A percentile compares a stretch with the other conserved stretches of the same genome.
These are phyloP conservation scores for Venturia oleaginea DNA, from an alignment of 2,329 filamentous ascomycete species.

Conservation along the genomic window DNA sequence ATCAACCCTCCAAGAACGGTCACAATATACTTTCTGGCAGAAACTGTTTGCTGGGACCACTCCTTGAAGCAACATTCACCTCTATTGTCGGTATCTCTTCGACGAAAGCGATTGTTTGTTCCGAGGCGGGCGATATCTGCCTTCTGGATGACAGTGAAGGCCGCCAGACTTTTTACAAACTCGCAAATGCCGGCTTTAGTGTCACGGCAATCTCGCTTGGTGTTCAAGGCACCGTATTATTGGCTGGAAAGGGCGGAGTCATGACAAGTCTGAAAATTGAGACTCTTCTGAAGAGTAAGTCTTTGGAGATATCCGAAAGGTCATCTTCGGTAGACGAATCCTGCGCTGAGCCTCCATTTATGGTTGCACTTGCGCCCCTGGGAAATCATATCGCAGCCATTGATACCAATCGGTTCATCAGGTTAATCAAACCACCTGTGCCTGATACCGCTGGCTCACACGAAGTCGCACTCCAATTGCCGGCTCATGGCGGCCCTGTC, in stretches of 20 bases:
- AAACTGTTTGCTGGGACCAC: slow-evolving; percentile 73
- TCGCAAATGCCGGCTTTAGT: slow-evolving; percentile 57
- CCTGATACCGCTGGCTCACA: slow-evolving; percentile 23
- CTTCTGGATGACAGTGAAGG: slow-evolving; percentile 69
- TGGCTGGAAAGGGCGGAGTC: slow-evolving; percentile 55
- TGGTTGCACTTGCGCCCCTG: slow-evolving; percentile 17
- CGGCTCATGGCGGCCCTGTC: slow-evolving; percentile 50
- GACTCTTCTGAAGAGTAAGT: slow-evolving; percentile 21
- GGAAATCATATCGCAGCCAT: slow-evolving; percentile 40
- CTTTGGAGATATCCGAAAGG: neutral
- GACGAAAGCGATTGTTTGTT: slow-evolving; percentile 69
- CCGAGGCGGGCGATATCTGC: slow-evolving; percentile 84
- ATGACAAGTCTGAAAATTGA: slow-evolving; percentile 36
- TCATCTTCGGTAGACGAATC: slow-evolving; percentile 1
- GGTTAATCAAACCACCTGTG: slow-evolving; percentile 44
- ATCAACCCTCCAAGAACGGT: slow-evolving; percentile 28
- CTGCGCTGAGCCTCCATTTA: neutral
- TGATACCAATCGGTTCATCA: slow-evolving; percentile 65
- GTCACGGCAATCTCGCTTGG: slow-evolving; percentile 59
- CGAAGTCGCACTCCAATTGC: slow-evolving; percentile 34
- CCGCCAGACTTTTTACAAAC: slow-evolving; percentile 59
- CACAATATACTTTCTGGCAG: slow-evolving; percentile 72
- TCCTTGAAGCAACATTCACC: slow-evolving; percentile 79
- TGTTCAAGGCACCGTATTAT: slow-evolving; percentile 48
- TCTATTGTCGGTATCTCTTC: slow-evolving; percentile 65